Evolutionary conservation across 148 eudicot species (phyloP).

Genomic region (Rhododendron vialii): DNA sequence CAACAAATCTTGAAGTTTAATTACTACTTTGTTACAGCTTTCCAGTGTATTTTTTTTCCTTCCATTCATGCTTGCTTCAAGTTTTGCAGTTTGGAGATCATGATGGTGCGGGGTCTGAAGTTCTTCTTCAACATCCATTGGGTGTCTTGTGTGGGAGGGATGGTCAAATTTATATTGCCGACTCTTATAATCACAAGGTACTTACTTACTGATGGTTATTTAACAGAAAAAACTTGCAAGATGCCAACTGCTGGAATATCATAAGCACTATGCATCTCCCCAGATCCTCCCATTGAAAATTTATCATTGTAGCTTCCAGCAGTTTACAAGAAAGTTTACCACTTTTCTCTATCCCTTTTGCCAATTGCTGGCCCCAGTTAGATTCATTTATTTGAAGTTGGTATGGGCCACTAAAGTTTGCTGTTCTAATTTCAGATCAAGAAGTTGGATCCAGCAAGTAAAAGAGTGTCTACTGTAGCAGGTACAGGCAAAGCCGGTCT

Average conservation of each 20-base stretch:
- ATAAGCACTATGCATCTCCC: neutral
- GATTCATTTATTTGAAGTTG: neutral
- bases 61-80: conserved; percentile 11
- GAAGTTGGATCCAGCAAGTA: conserved; percentile 70
- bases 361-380: neutral
- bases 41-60: neutral
- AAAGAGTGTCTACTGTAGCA: conserved; percentile 64
- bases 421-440: conserved; percentile 56
- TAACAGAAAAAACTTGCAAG: neutral
- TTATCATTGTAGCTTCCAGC: neutral
- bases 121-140: conserved; percentile 95
- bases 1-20: neutral
- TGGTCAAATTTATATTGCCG: conserved; percentile 82
- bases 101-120: conserved; percentile 87
- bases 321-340: neutral
- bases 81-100: conserved; percentile 81
- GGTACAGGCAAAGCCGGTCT: conserved; percentile 95
- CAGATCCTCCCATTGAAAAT: neutral
- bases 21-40: neutral
- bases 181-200: conserved; percentile 99
- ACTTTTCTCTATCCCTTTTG: neutral
- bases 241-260: neutral
- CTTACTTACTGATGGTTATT: conserved; percentile 11
- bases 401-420: conserved; percentile 8
- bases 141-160: conserved; percentile 74